Evolutionary conservation across 2,329 filamentous ascomycete genomes (phyloP), one percentile per base, ranked within the genome.

Genomic region (Teratosphaeria viscida): DNA sequence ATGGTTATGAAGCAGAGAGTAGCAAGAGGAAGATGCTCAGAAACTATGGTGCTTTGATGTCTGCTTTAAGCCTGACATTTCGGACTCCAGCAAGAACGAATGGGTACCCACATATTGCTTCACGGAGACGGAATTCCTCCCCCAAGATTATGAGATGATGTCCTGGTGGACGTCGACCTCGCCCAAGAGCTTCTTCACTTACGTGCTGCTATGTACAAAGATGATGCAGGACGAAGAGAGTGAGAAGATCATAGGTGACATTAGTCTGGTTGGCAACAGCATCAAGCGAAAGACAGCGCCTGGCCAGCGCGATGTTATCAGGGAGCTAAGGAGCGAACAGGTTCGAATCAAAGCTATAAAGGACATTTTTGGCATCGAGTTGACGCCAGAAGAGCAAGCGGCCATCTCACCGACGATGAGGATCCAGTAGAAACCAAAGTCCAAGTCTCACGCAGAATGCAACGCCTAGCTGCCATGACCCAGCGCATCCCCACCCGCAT

Each of bases 61-160:
- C 35, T 69, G 67, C 57, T 62, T 60, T 7, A 52, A 63, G 2
- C 66, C 67, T 8, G 64, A 68, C 70, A 60, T 67, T 67, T 64
- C 71, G 19, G 67, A 59, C 59, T 16, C 52, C 4, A 57, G 71
- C 0, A 63, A 70, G 70, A 57, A 68, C 67, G 60, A 69, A n/a
- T 91, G 86, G 83, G 75, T 79, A 26, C 75, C 81, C 1, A 81
- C 78, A 55, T 89, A 89, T 70, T 82, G 79, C 62, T 91, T 90
- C 70, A 79, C 80, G 1, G 83, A 87, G 61, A 75, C 80, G 16
- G 85, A 88, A 70, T 88, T 87, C 70, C 69, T 83, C 37, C 79
- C 78, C 3, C 71, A 75, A 52, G 86, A 89, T 71, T 88, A 84
- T 66, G 78, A 77, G 39, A 75, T 85, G 5, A 77, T 86, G 75